Base-by-base conservation (phyloP, 129 eudicot species). In the Deinandra increscens region DNA sequence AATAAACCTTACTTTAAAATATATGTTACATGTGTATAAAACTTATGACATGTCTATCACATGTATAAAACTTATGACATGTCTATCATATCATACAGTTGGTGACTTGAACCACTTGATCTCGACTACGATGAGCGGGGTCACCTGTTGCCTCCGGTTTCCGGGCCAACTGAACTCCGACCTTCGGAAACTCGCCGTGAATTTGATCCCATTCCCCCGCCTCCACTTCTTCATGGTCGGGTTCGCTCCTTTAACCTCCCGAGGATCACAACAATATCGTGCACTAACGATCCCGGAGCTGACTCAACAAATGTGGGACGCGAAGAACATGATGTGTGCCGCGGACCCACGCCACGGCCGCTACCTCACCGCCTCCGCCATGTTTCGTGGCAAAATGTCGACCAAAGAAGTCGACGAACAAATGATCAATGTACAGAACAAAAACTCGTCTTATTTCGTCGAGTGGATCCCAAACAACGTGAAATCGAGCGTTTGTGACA, bases 201-300 rank as follows among this genome's bases (percentile, higher is more conserved):
- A 88, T 71, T 75, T 88, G 31, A 85, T 88, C 70, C 96, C 96
- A 0, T 88, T 88, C 80, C 96, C 96, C 0, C 90, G 96, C n/a
- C 91, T 88, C 48, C 96, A 88, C 73, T 87, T 87, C 81, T 87
- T 87, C 74, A 87, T 87, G 95, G 95, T 87, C 1, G 95, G 95
- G 1, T 88, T 88, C 1, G 96, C 96, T 0, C 96, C 96, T 0
- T 73, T 87, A 12, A 87, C 94, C 45, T 87, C 94, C 37, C 74
- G 86, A 18, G 82, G 84, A 6, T 87, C 89, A 59, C 93, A 83
- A 36, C 93, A 86, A 51, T 86, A 86, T 63, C 82, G 86, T 1
- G 82, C 93, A 34, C 77, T 83, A 58, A 83, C 88, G 14, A 86
- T 86, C 72, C 88, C 93, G 0, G 93, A 86, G 45, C 86, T 86